Base-by-base conservation (phyloP, 2,329 filamentous ascomycete genomes). In the Zarea fungicola region DNA sequence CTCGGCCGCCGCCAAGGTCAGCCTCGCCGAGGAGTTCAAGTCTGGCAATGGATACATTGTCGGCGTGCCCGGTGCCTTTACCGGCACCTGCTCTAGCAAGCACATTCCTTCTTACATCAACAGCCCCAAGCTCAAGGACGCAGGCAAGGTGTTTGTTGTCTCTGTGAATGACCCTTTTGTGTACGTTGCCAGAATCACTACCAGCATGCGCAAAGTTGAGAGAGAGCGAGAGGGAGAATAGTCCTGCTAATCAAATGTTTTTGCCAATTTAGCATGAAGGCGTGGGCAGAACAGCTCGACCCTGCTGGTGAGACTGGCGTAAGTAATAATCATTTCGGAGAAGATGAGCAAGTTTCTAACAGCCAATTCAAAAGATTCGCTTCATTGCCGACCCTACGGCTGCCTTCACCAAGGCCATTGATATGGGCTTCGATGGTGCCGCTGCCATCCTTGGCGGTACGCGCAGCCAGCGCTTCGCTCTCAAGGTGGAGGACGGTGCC, bases 111-210 rank as follows among this genome's bases (percentile, higher is more conserved):
- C 87, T 48, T 97, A 90, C 71, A 85, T 96, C 67, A 83, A 82
- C 62, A 86, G 89, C 64, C 77, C 84, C 48, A 82, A 84, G 65
- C 77, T 95, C 58, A 87, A 87, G 71, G 76, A 84, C 52, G 89
- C 87, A 25, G 91, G 90, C 42, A 77, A 86, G 61, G 87, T 96
- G 39, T 95, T 95, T 62, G 89, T 97, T 34, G 83, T 97, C 49
- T 84, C 87, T 14, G 91, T 96, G 64, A 97, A 97, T 65, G 92
- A 97, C 65, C 81, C 90, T 18, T 96, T 96, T 65, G 91, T 96
- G 87, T 95, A 75, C 70, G 87, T 71, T 40, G n/a, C 31, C 16
- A 9, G 36, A 13, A n/a, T 16, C 18, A 40, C 16, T n/a, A 32
- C 32, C 13, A 25, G 23, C 28, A 26, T n/a, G n/a, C n/a, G n/a